Evolutionary conservation across 73 alveolate genomes (phyloP).

Genomic region (Tetrahymena malaccensis): DNA sequence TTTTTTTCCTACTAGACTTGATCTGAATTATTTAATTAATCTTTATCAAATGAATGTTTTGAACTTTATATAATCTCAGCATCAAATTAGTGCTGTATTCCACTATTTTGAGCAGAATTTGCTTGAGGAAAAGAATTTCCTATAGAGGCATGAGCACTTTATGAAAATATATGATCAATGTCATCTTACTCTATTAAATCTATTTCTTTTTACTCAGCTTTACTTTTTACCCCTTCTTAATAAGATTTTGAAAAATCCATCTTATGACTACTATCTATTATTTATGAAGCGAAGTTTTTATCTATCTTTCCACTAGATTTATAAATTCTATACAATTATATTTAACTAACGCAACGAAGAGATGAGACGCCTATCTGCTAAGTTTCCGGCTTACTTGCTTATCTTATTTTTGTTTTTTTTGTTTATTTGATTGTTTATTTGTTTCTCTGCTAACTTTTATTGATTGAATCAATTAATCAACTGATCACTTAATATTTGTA

Average conservation of each 20-base stretch:
- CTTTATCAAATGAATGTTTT: neutral
- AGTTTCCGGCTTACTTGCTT: neutral
- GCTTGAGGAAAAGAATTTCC: neutral
- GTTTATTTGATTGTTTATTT: neutral
- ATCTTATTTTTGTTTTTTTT: too few relatives aligned
- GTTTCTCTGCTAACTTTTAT: neutral
- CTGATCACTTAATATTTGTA: neutral
- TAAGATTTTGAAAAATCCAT: neutral
- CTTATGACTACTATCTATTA: neutral
- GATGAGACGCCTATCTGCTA: neutral
- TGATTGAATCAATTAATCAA: neutral
- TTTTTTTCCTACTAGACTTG: neutral
- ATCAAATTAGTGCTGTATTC: neutral
- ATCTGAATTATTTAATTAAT: neutral
- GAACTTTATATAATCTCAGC: neutral
- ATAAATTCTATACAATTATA: neutral
- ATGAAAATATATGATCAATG: neutral
- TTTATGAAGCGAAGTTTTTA: neutral
- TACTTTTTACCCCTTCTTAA: neutral
- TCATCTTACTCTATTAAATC: neutral
- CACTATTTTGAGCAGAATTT: neutral
- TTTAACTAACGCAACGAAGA: neutral
- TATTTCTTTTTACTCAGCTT: neutral
- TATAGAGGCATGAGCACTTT: neutral
- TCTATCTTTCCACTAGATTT: neutral